Evolutionary conservation across 768 basidiomycete species (phyloP).

Genomic region (Hemileccinum rubropunctum): DNA sequence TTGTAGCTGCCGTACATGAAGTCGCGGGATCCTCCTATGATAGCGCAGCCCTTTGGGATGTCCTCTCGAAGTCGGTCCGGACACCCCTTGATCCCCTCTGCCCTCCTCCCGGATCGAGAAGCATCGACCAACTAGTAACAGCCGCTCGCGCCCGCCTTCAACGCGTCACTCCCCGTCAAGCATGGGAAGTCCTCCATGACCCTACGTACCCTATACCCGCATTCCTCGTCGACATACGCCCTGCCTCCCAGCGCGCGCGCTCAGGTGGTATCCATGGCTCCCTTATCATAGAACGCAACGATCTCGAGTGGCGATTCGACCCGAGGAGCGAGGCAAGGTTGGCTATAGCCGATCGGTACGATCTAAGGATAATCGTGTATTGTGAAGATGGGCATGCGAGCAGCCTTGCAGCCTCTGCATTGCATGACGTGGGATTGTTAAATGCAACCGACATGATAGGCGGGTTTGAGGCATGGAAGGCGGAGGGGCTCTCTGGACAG

Average conservation of each 20-base stretch:
- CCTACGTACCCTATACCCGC: conserved; percentile 55
- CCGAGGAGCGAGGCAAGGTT: conserved; percentile 59
- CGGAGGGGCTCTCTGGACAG: conserved; percentile 60
- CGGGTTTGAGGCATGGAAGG: conserved; percentile 70
- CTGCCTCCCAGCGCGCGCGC: conserved; percentile 53
- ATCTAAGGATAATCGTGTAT: conserved; percentile 70
- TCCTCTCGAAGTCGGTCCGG: conserved; percentile 60
- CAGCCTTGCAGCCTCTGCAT: conserved; percentile 65
- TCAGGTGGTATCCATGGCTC: conserved; percentile 65
- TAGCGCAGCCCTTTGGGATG: conserved; percentile 65
- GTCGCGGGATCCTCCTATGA: conserved; percentile 58
- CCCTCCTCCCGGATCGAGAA: conserved; percentile 64
- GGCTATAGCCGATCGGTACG: conserved; percentile 70
- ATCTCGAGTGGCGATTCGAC: conserved; percentile 80
- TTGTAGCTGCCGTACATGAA: conserved; percentile 51
- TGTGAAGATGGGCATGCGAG: conserved; percentile 74
- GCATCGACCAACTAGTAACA: conserved; percentile 55
- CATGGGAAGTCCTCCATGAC: conserved; percentile 57
- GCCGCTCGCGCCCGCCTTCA: conserved; percentile 62
- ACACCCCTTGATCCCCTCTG: conserved; percentile 56
- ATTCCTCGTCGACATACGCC: conserved; percentile 76
- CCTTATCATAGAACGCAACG: conserved; percentile 72
- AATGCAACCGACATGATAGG: conserved; percentile 79
- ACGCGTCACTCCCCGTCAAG: conserved; percentile 57
- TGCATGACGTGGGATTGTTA: conserved; percentile 67